Conservation (phyloP, 495 filamentous ascomycete genomes). For the Xylaria acuta region DNA sequence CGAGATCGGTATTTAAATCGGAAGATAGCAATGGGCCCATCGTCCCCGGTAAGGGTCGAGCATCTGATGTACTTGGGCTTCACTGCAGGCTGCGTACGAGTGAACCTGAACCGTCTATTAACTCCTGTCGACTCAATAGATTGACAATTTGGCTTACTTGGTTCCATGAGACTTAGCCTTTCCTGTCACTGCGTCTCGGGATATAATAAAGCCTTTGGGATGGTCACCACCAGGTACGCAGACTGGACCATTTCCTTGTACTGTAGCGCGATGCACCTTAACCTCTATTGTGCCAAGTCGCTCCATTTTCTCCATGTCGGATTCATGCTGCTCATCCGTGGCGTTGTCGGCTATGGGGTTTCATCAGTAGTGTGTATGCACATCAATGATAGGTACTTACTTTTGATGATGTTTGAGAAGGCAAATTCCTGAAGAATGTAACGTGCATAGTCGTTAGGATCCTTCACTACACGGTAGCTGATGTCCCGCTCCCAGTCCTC, state of each 20-base stretch:
- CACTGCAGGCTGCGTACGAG: background rate
- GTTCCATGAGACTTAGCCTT: constrained; percentile 1
- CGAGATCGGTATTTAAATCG: constrained; percentile 22
- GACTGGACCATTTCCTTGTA: background rate
- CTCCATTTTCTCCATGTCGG: background rate
- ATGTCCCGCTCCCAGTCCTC: constrained; percentile 4
- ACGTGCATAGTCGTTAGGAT: background rate
- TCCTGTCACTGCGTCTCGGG: background rate
- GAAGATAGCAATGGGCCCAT: constrained; percentile 8
- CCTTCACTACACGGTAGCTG: background rate
- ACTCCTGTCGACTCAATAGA: background rate
- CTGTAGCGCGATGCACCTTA: background rate
- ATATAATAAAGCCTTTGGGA: background rate
- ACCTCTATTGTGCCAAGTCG: constrained; percentile 16
- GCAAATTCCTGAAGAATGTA: constrained; percentile 5
- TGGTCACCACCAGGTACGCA: background rate
- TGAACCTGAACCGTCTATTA: background rate
- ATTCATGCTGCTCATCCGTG: background rate
- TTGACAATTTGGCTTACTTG: background rate
- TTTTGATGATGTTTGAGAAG: constrained; percentile 3
- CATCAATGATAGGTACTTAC: constrained; percentile 6
- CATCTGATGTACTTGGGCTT: background rate
- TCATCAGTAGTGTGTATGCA: background rate
- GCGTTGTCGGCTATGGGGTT: background rate
- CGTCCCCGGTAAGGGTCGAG: background rate